phyloP scores from a whole-genome alignment of 352 stramenopile species.

The Globisporangium alternatum region DNA sequence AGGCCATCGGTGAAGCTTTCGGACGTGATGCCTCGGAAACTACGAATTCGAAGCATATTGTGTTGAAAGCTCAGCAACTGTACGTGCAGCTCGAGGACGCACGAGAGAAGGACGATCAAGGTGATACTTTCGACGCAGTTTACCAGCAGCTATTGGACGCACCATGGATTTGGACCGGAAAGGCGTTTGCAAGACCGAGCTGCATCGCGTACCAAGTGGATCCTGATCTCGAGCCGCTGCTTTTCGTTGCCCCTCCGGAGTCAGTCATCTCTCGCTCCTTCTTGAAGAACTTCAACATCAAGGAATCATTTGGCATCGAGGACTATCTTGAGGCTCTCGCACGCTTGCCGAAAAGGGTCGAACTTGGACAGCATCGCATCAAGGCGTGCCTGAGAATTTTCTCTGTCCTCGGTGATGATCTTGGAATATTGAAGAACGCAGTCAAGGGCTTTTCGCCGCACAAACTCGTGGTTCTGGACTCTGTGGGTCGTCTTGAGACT shows the following conservation, averaged over 20 bases:
- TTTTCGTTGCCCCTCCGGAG: constrained; percentile 57
- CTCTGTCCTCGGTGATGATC: constrained; percentile 36
- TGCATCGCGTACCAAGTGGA: constrained; percentile 54
- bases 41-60: constrained; percentile 18
- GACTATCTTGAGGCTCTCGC: constrained; percentile 61
- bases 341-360: constrained; percentile 29
- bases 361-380: constrained; percentile 26
- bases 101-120: constrained; percentile 25
- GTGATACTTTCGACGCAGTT: constrained; percentile 24
- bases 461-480: constrained; percentile 44
- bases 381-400: constrained; percentile 50
- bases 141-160: constrained; percentile 39
- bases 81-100: constrained; percentile 54
- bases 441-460: constrained; percentile 27
- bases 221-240: constrained; percentile 45
- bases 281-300: constrained; percentile 52
- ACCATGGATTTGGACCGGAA: constrained; percentile 74
- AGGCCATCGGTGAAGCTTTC: constrained; percentile 38
- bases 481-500: constrained; percentile 29
- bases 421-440: constrained; percentile 19
- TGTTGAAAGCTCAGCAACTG: constrained; percentile 51
- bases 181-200: constrained; percentile 41
- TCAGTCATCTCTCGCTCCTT: constrained; percentile 55
- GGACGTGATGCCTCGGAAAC: constrained; percentile 1
- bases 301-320: constrained; percentile 38